A percentile compares a stretch with the other conserved stretches of the same genome.
These are phyloP conservation scores for Lactifluus piperatus DNA, from an alignment of 768 basidiomycete species.

Conservation along the genomic window DNA sequence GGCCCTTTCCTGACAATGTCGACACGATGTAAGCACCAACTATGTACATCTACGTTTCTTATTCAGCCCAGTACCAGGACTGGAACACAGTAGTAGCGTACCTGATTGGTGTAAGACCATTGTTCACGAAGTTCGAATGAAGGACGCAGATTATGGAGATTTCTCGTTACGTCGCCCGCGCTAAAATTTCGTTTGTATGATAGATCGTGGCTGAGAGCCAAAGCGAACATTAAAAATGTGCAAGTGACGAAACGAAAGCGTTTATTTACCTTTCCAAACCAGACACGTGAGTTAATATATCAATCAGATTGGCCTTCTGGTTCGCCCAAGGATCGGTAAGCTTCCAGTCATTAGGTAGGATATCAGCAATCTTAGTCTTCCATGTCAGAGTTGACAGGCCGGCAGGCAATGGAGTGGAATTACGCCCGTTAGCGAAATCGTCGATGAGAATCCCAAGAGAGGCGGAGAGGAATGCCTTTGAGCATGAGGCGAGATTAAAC, in stretches of 20 bases:
- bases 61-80: not conserved
- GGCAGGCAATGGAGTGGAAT: constrained; percentile 29
- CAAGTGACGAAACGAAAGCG: not conserved
- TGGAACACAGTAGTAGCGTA: constrained; percentile 1
- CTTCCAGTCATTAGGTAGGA: constrained; percentile 32
- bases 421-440: constrained; percentile 31
- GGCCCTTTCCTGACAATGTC: constrained; percentile 27
- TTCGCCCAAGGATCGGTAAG: constrained; percentile 36
- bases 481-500: constrained; percentile 31
- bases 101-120: constrained; percentile 35
- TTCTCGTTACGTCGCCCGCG: constrained; percentile 4
- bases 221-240: not conserved
- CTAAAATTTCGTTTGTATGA: not conserved
- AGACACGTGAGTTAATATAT: constrained; percentile 34
- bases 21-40: constrained; percentile 29
- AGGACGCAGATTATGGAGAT: constrained; percentile 28
- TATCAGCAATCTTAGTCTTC: constrained; percentile 30
- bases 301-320: constrained; percentile 29
- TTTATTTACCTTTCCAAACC: constrained; percentile 32
- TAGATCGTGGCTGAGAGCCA: constrained; percentile 2
- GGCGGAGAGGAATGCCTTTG: constrained; percentile 33
- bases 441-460: constrained; percentile 36
- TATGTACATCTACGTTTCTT: constrained; percentile 32
- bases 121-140: constrained; percentile 32
- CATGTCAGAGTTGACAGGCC: constrained; percentile 28